Evolutionary conservation across 2,329 filamentous ascomycete species (phyloP).

Genomic region (Verticillium alfalfae): DNA sequence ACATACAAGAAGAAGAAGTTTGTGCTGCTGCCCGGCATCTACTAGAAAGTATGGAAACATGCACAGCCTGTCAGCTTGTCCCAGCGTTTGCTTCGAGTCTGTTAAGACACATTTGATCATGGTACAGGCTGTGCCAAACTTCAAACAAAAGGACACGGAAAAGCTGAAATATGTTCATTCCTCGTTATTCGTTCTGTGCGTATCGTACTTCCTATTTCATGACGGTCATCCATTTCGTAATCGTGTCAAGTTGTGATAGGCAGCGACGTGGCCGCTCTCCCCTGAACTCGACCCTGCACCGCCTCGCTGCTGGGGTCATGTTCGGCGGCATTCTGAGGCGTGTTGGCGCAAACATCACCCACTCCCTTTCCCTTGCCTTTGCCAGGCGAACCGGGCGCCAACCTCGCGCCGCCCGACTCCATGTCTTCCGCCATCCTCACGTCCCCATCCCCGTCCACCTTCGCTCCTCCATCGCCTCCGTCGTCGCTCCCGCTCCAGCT

Average conservation of each 20-base stretch:
- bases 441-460: conserved; percentile 5
- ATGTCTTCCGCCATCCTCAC: conserved; percentile 6
- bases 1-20: conserved; percentile 94
- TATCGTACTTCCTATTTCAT: conserved; percentile 3
- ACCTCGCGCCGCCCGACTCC: conserved; percentile 3
- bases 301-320: conserved; percentile 27
- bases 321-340: conserved; percentile 30
- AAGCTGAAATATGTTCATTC: not conserved
- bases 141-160: not conserved
- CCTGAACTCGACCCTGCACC: conserved; percentile 21
- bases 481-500: conserved; percentile 11
- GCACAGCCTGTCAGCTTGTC: not conserved
- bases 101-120: not conserved
- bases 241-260: conserved; percentile 22
- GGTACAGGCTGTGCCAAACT: not conserved
- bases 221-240: conserved; percentile 3
- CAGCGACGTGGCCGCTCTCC: conserved; percentile 30
- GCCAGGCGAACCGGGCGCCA: not conserved
- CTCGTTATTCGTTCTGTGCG: not conserved
- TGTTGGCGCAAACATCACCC: conserved; percentile 23
- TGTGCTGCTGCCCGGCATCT: conserved; percentile 73
- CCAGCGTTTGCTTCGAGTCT: not conserved
- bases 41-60: conserved; percentile 36
- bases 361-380: conserved; percentile 17
- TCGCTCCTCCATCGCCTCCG: conserved; percentile 8